Conservation (phyloP, 129 eudicot genomes). For the Calendula officinalis region DNA sequence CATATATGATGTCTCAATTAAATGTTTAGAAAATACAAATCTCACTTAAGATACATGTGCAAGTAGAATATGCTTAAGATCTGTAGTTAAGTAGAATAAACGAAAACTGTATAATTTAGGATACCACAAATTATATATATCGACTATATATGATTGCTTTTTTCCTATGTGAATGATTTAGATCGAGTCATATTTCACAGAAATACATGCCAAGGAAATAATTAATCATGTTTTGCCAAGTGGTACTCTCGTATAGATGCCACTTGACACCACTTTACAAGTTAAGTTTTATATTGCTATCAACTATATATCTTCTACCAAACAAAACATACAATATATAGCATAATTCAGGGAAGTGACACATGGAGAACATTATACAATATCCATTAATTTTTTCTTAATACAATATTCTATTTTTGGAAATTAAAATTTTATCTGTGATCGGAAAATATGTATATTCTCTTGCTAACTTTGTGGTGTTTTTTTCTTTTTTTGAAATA, state of each 20-base stretch:
- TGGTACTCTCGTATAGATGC: constrained; percentile 9
- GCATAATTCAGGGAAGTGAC: constrained; percentile 19
- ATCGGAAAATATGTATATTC: constrained; percentile 6
- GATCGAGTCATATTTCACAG: constrained; percentile 20
- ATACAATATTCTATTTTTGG: constrained; percentile 16
- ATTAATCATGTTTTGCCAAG: constrained; percentile 14
- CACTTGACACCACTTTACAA: constrained; percentile 6
- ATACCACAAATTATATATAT: background rate
- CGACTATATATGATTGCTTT: background rate
- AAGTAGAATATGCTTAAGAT: too few relatives aligned
- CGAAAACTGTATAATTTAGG: background rate
- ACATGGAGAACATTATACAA: constrained; percentile 16
- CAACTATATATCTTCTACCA: constrained; percentile 12
- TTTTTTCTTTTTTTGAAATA: too few relatives aligned
- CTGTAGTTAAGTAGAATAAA: background rate
- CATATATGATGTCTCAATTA: too few relatives aligned
- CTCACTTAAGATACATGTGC: too few relatives aligned
- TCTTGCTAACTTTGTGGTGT: constrained; percentile 14
- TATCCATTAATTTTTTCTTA: constrained; percentile 5
- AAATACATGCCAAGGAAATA: background rate
- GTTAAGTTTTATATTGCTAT: background rate
- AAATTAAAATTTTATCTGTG: constrained; percentile 10
- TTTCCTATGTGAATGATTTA: background rate
- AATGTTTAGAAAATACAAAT: too few relatives aligned
- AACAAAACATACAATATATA: constrained; percentile 14